A percentile compares a stretch with the other conserved stretches of the same genome.
These are phyloP conservation scores for Alternaria solani DNA, from an alignment of 2,329 filamentous ascomycete species.

Conservation along the genomic window DNA sequence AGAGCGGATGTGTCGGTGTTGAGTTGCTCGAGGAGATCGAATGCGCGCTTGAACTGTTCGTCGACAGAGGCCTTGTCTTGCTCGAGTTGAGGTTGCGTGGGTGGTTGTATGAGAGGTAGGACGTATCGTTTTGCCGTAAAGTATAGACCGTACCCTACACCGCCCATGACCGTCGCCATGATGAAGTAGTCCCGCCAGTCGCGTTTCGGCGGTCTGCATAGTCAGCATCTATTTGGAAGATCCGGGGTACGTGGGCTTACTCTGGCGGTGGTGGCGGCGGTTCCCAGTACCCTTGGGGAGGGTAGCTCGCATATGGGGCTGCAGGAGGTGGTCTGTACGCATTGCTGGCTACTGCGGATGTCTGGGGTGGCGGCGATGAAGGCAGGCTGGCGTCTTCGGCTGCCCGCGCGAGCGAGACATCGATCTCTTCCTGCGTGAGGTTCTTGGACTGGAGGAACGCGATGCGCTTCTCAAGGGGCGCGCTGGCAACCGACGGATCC, in stretches of 20 bases:
- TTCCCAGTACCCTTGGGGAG: constrained; percentile 61
- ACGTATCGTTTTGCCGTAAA: constrained; percentile 89
- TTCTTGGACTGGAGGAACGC: constrained; percentile 97
- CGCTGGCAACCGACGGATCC: constrained; percentile 88
- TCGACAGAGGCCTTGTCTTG: constrained; percentile 94
- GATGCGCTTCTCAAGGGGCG: constrained; percentile 90
- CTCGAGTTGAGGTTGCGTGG: constrained; percentile 90
- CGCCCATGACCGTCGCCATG: constrained; percentile 94
- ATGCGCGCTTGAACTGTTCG: constrained; percentile 91
- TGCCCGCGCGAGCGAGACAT: constrained; percentile 78
- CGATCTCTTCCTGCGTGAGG: constrained; percentile 93
- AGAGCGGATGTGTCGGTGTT: constrained; percentile 87
- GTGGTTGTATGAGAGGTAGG: constrained; percentile 87
- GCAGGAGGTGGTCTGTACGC: constrained; percentile 58
- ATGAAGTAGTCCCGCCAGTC: constrained; percentile 99
- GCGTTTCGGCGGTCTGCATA: constrained; percentile 68
- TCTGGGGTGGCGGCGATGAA: constrained; percentile 58
- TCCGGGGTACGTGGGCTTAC: constrained; percentile 42
- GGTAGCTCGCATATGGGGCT: constrained; percentile 61
- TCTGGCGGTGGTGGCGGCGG: constrained; percentile 63
- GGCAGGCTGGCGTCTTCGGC: constrained; percentile 63
- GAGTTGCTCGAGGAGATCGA: constrained; percentile 89
- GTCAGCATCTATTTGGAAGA: constrained; percentile 22
- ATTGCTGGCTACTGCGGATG: constrained; percentile 51
- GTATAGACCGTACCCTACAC: constrained; percentile 88